phyloP scores from a whole-genome alignment of 176 grass and related monocot genomes.

The Aegilops bicornis region DNA sequence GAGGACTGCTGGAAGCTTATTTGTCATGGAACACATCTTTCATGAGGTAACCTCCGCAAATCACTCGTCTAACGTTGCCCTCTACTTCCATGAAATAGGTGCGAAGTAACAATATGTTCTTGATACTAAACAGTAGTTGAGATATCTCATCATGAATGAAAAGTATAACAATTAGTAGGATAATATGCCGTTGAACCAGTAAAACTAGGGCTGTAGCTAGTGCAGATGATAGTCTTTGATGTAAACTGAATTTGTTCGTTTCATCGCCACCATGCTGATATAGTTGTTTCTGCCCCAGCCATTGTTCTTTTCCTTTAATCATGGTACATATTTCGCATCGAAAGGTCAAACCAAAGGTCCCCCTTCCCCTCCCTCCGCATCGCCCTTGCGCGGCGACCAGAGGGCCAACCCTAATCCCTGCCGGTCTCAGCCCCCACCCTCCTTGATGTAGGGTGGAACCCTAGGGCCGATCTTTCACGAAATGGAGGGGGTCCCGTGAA shows the following conservation, averaged over 20 bases:
- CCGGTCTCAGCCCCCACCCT: too few species aligned
- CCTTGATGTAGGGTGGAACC: too few species aligned
- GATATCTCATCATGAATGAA: not conserved
- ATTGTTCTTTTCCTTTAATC: not conserved
- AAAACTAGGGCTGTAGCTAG: not conserved
- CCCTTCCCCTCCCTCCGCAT: too few species aligned
- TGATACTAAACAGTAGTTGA: not conserved
- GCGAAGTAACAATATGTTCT: not conserved
- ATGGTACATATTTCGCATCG: not conserved
- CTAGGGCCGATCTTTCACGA: too few species aligned
- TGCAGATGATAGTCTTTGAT: constrained; percentile 9
- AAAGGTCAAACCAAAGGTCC: too few species aligned
- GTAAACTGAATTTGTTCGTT: constrained; percentile 11
- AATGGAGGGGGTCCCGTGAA: too few species aligned
- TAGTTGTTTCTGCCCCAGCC: not conserved
- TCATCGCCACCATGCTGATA: not conserved
- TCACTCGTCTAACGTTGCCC: not conserved
- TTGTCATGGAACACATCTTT: constrained; percentile 16
- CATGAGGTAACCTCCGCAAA: not conserved
- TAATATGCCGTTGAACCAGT: not conserved
- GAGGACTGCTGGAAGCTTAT: constrained; percentile 8
- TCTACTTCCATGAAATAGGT: not conserved
- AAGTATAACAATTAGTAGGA: not conserved
- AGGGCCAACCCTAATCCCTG: too few species aligned
- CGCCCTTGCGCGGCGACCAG: too few species aligned